Conservation (phyloP, 495 filamentous ascomycete species). For the Chaetomidium leptoderma region DNA sequence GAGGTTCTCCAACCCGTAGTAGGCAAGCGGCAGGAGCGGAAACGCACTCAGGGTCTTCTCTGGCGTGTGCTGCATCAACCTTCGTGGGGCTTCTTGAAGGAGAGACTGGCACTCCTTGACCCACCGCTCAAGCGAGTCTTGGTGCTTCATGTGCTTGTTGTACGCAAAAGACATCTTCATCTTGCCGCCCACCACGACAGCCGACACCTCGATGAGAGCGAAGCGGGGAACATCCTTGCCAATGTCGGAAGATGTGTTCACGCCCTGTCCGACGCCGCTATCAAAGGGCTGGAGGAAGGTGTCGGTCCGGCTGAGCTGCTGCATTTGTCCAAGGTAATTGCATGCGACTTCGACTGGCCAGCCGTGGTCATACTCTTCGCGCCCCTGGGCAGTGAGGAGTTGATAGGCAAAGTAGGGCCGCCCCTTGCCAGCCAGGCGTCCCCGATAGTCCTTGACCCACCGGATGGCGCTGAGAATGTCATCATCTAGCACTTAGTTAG, state of each 20-base stretch:
- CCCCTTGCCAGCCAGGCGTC: constrained; percentile 34
- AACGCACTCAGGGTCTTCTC: constrained; percentile 6
- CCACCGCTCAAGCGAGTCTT: constrained; percentile 46
- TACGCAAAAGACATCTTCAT: constrained; percentile 52
- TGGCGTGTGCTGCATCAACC: neutral
- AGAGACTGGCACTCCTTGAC: constrained; percentile 33
- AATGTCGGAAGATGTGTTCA: constrained; percentile 41
- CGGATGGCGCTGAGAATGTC: constrained; percentile 22
- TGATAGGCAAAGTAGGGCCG: constrained; percentile 33
- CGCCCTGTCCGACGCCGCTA: constrained; percentile 5
- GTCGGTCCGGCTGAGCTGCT: constrained; percentile 46
- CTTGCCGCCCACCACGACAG: constrained; percentile 38
- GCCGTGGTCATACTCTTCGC: constrained; percentile 35
- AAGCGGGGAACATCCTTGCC: constrained; percentile 37
- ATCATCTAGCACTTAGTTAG: constrained; percentile 14
- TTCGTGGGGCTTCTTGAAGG: constrained; percentile 24
- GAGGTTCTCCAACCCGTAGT: constrained; percentile 11
- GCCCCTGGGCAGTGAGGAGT: constrained; percentile 37
- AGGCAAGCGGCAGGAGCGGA: neutral
- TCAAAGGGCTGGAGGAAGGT: constrained; percentile 49
- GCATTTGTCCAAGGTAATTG: constrained; percentile 51
- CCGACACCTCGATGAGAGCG: constrained; percentile 50
- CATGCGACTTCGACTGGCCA: constrained; percentile 58
- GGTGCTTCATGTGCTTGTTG: constrained; percentile 52
- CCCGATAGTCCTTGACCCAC: constrained; percentile 27